These are phyloP conservation scores for Psidium guajava DNA, from an alignment of 345 rosid species.

Conservation along the genomic window DNA sequence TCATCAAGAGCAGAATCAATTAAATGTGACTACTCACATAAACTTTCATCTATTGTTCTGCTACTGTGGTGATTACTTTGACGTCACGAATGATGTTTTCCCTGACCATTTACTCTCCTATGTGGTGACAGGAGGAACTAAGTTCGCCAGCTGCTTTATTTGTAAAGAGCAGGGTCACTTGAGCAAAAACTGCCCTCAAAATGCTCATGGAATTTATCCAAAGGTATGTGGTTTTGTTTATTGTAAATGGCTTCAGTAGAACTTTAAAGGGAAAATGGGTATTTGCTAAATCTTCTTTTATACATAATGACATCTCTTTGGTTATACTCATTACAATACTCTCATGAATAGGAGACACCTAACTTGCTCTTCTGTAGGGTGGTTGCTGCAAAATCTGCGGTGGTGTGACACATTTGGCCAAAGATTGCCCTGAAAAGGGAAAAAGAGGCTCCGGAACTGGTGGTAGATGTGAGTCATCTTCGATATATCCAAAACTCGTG, in stretches of 20 bases:
- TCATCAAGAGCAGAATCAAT: background rate
- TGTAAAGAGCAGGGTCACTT: slow-evolving; percentile 76
- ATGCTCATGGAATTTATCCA: slow-evolving; percentile 80
- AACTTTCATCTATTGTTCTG: background rate
- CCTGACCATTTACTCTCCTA: background rate
- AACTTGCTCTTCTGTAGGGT: slow-evolving; percentile 37
- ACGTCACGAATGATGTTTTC: background rate
- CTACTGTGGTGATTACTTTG: background rate
- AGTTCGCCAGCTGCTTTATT: slow-evolving; percentile 78
- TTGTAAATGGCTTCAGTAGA: background rate
- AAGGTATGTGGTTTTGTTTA: slow-evolving; percentile 34
- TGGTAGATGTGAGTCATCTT: slow-evolving; percentile 11
- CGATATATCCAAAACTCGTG: background rate
- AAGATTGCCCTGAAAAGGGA: slow-evolving; percentile 77
- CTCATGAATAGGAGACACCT: background rate
- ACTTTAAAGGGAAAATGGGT: background rate
- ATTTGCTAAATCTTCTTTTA: background rate
- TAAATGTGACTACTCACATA: background rate
- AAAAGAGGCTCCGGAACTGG: slow-evolving; percentile 19
- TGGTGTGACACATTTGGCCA: slow-evolving; percentile 86
- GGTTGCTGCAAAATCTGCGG: slow-evolving; percentile 93
- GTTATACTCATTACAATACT: background rate
- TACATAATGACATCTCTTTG: background rate
- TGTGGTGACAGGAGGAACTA: slow-evolving; percentile 62
- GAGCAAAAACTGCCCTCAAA: slow-evolving; percentile 87